Evolutionary conservation across 2,329 filamentous ascomycete genomes (phyloP).

Genomic region (Tothia fuscella): DNA sequence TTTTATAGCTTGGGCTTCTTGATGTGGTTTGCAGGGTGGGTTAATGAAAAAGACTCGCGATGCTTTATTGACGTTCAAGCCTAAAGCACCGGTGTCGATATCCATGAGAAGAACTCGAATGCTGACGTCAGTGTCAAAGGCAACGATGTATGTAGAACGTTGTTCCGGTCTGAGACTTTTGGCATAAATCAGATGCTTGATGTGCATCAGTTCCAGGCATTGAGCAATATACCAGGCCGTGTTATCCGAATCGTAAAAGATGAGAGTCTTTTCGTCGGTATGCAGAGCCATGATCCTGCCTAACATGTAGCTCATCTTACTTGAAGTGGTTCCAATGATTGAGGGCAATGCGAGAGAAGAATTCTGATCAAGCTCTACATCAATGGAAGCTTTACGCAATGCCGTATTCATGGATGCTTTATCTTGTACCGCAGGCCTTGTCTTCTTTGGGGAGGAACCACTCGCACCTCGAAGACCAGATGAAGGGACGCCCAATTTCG

Average conservation of each 20-base stretch:
- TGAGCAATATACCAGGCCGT: constrained; percentile 76
- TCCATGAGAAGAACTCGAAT: constrained; percentile 83
- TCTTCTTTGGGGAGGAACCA: constrained; percentile 3
- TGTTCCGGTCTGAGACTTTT: constrained; percentile 47
- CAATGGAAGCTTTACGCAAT: constrained; percentile 2
- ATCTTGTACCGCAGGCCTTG: not conserved
- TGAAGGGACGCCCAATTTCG: constrained; percentile 6
- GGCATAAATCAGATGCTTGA: constrained; percentile 56
- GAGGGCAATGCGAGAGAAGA: constrained; percentile 40
- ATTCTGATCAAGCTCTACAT: constrained; percentile 18
- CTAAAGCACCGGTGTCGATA: constrained; percentile 76
- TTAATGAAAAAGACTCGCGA: constrained; percentile 83
- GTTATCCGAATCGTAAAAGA: constrained; percentile 88
- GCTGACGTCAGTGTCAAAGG: constrained; percentile 58
- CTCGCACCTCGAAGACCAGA: constrained; percentile 9
- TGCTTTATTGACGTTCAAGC: constrained; percentile 71
- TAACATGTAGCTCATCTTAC: constrained; percentile 78
- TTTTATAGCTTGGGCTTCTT: constrained; percentile 86
- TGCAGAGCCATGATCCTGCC: constrained; percentile 59
- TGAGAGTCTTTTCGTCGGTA: constrained; percentile 67
- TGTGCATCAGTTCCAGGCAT: constrained; percentile 59
- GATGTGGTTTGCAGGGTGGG: constrained; percentile 70
- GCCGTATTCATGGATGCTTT: not conserved
- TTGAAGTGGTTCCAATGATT: constrained; percentile 69
- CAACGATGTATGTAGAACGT: constrained; percentile 62